Evolutionary conservation across 2,329 filamentous ascomycete species (phyloP).

Genomic region (Ophiostoma ulmi): DNA sequence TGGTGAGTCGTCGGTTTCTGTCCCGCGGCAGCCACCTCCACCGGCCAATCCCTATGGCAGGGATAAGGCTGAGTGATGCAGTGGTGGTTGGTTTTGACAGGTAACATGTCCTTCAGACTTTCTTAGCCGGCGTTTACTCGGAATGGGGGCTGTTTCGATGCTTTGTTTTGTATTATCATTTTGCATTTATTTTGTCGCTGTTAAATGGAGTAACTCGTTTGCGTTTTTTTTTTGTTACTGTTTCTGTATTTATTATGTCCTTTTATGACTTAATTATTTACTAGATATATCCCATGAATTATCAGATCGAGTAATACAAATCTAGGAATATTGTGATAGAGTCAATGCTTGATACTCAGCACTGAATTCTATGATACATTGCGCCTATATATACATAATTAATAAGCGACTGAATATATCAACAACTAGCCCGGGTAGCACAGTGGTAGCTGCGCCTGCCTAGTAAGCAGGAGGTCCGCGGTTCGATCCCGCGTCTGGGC

Average conservation of each 20-base stretch:
- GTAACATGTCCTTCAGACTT: not conserved
- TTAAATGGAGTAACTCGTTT: too few species aligned
- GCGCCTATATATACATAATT: too few species aligned
- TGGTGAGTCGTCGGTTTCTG: not conserved
- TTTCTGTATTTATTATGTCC: too few species aligned
- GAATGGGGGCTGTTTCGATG: not conserved
- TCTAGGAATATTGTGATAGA: too few species aligned
- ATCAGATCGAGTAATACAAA: too few species aligned
- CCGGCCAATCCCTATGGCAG: not conserved
- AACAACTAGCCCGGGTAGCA: constrained; percentile 13
- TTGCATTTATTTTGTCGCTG: not conserved
- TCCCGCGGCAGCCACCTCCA: not conserved
- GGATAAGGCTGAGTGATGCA: not conserved
- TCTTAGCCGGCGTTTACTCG: not conserved
- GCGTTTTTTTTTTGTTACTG: too few species aligned
- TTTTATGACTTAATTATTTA: too few species aligned
- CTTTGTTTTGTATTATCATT: not conserved
- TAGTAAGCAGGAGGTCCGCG: constrained; percentile 17
- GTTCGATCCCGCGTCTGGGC: constrained; percentile 17
- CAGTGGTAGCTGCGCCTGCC: constrained; percentile 16
- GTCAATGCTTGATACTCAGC: too few species aligned
- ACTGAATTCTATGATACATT: too few species aligned
- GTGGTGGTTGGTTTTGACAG: not conserved
- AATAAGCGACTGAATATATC: too few species aligned
- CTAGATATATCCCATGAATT: too few species aligned